Percentiles rank a stretch among this genome's conserved stretches.
These are phyloP conservation scores for Clathrospora elynae DNA, from an alignment of 2,329 filamentous ascomycete species.

Conservation along the genomic window DNA sequence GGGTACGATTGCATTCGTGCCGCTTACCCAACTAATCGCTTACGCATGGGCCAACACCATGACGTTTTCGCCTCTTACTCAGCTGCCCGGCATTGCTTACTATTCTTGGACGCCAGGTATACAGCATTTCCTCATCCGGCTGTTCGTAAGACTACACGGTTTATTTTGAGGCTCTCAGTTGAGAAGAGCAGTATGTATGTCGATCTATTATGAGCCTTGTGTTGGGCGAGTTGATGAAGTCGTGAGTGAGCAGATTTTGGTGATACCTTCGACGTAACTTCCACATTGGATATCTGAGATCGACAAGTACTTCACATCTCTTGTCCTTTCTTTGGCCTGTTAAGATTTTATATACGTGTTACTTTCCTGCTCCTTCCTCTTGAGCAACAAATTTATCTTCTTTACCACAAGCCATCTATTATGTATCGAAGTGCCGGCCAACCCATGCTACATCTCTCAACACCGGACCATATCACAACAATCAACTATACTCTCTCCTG, in stretches of 20 bases:
- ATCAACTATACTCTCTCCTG: constrained; percentile 45
- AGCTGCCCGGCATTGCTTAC: constrained; percentile 13
- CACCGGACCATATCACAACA: constrained; percentile 43
- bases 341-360: background rate
- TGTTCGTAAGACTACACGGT: constrained; percentile 6
- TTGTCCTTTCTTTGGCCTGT: too few species aligned
- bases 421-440: constrained; percentile 19
- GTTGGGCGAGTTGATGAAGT: background rate
- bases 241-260: constrained; percentile 3
- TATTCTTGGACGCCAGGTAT: constrained; percentile 22
- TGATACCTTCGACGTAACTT: background rate
- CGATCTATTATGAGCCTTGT: constrained; percentile 21
- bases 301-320: too few species aligned
- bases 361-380: background rate
- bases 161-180: constrained; percentile 8
- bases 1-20: constrained; percentile 5
- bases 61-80: constrained; percentile 16
- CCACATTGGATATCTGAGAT: constrained; percentile 1
- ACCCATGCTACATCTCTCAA: constrained; percentile 29
- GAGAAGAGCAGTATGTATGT: constrained; percentile 26
- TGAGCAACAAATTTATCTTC: constrained; percentile 1
- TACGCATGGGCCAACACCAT: constrained; percentile 15
- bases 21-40: constrained; percentile 11
- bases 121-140: constrained; percentile 14
- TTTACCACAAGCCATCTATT: constrained; percentile 10